Base-by-base conservation (phyloP, 805 yeast genomes). In the Blastobotrys terrestris region DNA sequence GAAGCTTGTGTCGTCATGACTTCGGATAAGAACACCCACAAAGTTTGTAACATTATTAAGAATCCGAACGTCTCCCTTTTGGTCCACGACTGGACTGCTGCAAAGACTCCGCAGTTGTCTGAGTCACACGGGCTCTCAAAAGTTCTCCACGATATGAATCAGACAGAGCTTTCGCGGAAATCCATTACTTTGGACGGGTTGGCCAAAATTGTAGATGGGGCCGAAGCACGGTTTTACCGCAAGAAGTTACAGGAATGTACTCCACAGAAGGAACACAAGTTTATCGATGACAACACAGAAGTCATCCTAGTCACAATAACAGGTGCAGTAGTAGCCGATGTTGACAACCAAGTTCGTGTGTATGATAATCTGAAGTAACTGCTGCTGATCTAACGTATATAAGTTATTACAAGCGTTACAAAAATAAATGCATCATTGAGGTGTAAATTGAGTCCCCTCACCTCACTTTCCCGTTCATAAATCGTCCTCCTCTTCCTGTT, bases 11-110 rank as follows among this genome's bases (percentile, higher is more conserved):
- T 90, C 48, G 79, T 92, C 15, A 73, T 91, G 53, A 81, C 96
- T 1, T 82, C 95, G 1, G 83, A 83, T 1, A 78, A 77, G 53
- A 70, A 77, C 51, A 88, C 97, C 7, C 80, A 81, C 54, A 92
- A 91, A 69, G 87, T 77, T 67, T 69, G 75, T 39, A 91, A 92
- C 68, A 78, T 92, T 49, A 57, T 67, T 13, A 68, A 63, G 31
- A 92, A 92, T 64, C 90, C 92, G 6, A 76, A 79, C 43, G 96
- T 92, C 3, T 85, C 96, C 0, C 66, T 92, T 45, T 73, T 92
- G 55, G 81, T 92, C 44, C 98, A 92, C 65, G 98, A 92, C 62
- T 91, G 97, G 97, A 78, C 85, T 14, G 77, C 88, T 0, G 80
- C 85, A 2, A 76, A 77, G 61, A 67, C 71, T 41, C 65, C 69